phyloP scores from a whole-genome alignment of 768 basidiomycete species.

The Leccinum ochraceum region DNA sequence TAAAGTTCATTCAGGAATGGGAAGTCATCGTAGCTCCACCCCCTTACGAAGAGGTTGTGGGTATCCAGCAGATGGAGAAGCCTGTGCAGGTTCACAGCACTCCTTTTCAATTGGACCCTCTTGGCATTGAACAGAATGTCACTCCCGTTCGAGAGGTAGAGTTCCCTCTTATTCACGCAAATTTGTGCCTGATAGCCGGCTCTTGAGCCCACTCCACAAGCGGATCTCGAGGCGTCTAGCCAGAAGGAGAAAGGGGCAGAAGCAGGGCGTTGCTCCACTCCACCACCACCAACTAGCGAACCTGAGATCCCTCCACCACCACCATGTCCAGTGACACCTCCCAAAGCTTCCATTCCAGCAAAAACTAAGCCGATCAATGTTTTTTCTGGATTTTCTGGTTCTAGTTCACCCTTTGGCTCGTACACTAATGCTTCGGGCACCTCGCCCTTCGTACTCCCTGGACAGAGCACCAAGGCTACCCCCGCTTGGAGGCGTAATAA shows the following conservation, averaged over 20 bases:
- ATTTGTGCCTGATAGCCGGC: slow-evolving; percentile 11
- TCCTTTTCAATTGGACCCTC: slow-evolving; percentile 4
- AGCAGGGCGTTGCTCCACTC: slow-evolving; percentile 13
- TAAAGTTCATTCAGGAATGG: slow-evolving; percentile 31
- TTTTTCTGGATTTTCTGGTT: slow-evolving; percentile 42
- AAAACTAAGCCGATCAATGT: slow-evolving; percentile 23
- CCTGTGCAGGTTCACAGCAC: slow-evolving; percentile 13
- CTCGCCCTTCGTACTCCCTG: slow-evolving; percentile 26
- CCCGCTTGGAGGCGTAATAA: slow-evolving; percentile 31
- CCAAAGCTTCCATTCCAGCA: slow-evolving; percentile 10
- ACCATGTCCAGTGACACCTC: slow-evolving; percentile 15
- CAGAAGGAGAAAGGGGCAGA: slow-evolving; percentile 15
- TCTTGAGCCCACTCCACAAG: slow-evolving; percentile 15
- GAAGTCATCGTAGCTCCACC: slow-evolving; percentile 34
- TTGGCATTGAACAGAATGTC: slow-evolving; percentile 1
- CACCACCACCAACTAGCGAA: slow-evolving; percentile 10
- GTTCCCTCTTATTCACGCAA: neutral
- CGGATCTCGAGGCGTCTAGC: neutral
- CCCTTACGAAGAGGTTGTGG: slow-evolving; percentile 24
- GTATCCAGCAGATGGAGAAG: slow-evolving; percentile 12
- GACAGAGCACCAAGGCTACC: slow-evolving; percentile 14
- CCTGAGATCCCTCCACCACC: slow-evolving; percentile 9
- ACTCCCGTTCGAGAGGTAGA: slow-evolving; percentile 20
- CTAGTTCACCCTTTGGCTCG: slow-evolving; percentile 37
- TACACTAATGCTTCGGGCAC: slow-evolving; percentile 27